Conservation (phyloP, 768 basidiomycete species). For the Rhizopogon vinicolor region DNA sequence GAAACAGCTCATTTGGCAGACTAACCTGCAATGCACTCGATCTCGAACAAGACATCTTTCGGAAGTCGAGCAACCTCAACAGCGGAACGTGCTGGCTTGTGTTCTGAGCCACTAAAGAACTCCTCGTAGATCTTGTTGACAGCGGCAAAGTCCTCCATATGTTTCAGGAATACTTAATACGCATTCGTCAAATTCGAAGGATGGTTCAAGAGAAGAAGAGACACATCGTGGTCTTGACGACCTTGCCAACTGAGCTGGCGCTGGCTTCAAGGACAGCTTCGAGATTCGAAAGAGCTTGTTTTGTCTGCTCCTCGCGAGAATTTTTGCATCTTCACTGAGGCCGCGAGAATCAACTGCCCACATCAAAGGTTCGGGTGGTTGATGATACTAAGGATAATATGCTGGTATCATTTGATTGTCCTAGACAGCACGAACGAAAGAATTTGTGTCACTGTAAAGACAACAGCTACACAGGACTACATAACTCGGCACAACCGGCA, state of each 20-base stretch:
- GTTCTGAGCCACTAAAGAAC: slow-evolving; percentile 67
- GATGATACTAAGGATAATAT: too few species aligned
- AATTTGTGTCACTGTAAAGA: too few species aligned
- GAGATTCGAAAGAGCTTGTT: slow-evolving; percentile 85
- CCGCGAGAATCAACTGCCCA: too few species aligned
- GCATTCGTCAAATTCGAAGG: background rate
- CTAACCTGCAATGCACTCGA: slow-evolving; percentile 83
- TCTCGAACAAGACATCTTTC: slow-evolving; percentile 87
- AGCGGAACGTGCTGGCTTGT: slow-evolving; percentile 90
- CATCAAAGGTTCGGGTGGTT: too few species aligned
- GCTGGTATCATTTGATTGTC: too few species aligned
- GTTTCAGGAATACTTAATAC: slow-evolving; percentile 81
- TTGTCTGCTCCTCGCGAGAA: slow-evolving; percentile 58
- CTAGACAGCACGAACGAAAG: too few species aligned
- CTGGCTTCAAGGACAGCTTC: slow-evolving; percentile 78
- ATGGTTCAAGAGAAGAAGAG: background rate
- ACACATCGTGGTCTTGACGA: slow-evolving; percentile 89
- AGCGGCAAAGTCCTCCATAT: slow-evolving; percentile 84
- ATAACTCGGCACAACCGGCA: too few species aligned
- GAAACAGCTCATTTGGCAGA: background rate
- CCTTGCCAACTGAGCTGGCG: slow-evolving; percentile 71
- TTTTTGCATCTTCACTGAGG: too few species aligned
- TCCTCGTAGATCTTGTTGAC: slow-evolving; percentile 81
- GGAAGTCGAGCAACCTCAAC: slow-evolving; percentile 90
- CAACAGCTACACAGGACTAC: too few species aligned